Conservation (phyloP, 495 filamentous ascomycete species). For the Neurospora sp. region DNA sequence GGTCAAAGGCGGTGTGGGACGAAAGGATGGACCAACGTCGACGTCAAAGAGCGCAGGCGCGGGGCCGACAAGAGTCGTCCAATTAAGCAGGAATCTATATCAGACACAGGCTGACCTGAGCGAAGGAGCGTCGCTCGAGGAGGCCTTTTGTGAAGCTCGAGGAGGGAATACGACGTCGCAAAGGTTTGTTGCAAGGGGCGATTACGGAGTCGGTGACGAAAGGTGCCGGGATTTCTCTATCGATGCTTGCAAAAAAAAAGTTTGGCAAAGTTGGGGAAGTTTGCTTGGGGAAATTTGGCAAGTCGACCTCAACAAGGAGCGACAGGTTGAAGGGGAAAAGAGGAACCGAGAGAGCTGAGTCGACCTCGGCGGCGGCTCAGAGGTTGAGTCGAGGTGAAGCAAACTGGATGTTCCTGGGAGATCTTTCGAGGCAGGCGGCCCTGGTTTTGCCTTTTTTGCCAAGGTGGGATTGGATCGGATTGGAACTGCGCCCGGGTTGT, state of each 20-base stretch:
- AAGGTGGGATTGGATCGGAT: not conserved
- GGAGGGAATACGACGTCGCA: conserved; percentile 2
- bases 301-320: not conserved
- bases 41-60: not conserved
- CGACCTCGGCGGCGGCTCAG: not conserved
- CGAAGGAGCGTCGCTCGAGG: conserved; percentile 14
- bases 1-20: conserved; percentile 3
- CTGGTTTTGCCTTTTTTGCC: not conserved
- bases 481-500: not conserved
- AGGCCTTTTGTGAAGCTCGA: conserved; percentile 1
- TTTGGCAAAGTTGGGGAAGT: not conserved
- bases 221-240: not conserved
- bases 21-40: conserved; percentile 3
- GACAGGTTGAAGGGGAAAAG: not conserved
- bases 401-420: not conserved
- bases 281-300: not conserved
- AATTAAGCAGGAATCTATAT: conserved; percentile 11
- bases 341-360: not conserved
- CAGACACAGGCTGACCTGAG: not conserved
- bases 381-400: not conserved
- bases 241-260: not conserved
- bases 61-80: not conserved
- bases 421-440: not conserved
- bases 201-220: not conserved
- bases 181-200: not conserved